phyloP scores from a whole-genome alignment of 2,329 filamentous ascomycete species.

The Leptosphaerulina australis region DNA sequence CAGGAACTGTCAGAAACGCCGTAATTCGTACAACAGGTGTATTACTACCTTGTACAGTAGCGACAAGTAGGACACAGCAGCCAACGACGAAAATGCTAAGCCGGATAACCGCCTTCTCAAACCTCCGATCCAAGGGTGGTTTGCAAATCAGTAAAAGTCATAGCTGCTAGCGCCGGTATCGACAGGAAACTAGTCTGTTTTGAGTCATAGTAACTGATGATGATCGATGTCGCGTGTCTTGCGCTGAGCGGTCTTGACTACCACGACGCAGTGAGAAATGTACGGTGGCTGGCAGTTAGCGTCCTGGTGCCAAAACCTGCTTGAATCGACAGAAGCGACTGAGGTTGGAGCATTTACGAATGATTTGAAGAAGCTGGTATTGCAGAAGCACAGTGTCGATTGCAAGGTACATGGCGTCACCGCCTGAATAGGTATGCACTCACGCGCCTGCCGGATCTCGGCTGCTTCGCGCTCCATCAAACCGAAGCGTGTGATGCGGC shows the following conservation, averaged over 20 bases:
- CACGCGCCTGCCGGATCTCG: constrained; percentile 15
- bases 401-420: constrained; percentile 1
- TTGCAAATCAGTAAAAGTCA: constrained; percentile 3
- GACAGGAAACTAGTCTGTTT: constrained; percentile 10
- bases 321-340: neutral
- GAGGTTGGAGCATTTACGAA: too few relatives aligned
- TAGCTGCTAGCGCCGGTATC: constrained; percentile 10
- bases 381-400: neutral
- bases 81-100: constrained; percentile 9
- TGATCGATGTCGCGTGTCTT: constrained; percentile 11
- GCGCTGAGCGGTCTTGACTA: constrained; percentile 1
- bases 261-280: neutral
- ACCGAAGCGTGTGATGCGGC: constrained; percentile 1
- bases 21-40: constrained; percentile 4
- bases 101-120: constrained; percentile 14
- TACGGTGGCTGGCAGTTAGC: neutral
- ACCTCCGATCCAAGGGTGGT: constrained; percentile 7
- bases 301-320: neutral
- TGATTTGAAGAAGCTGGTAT: too few relatives aligned
- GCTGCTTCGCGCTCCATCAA: constrained; percentile 7
- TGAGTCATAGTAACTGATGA: neutral
- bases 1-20: neutral
- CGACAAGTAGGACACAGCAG: neutral
- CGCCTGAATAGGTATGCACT: constrained; percentile 1
- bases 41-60: constrained; percentile 5